phyloP scores from a whole-genome alignment of 2,329 filamentous ascomycete genomes.

The Uncinocarpus reesii region DNA sequence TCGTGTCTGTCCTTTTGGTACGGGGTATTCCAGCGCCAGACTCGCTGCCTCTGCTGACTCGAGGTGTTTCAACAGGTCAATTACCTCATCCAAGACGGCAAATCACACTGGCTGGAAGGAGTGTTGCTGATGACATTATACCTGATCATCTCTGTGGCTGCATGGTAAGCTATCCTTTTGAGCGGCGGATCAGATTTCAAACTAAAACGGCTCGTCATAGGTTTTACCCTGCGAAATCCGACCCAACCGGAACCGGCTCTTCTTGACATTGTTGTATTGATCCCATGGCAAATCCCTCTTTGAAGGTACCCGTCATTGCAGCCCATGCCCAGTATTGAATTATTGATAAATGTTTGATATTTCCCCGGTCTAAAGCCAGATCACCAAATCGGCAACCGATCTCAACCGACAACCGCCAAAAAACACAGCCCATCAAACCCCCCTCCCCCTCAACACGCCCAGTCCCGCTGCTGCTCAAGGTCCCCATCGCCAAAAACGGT shows the following conservation, averaged over 20 bases:
- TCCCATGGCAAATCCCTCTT: background rate
- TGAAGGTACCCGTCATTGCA: background rate
- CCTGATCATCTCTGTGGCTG: slow-evolving; percentile 51
- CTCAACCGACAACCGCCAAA: too few relatives aligned
- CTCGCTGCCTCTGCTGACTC: background rate
- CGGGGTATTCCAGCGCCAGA: slow-evolving; percentile 6
- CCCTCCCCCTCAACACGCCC: too few relatives aligned
- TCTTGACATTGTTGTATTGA: background rate
- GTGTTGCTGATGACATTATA: slow-evolving; percentile 51
- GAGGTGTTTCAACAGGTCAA: slow-evolving; percentile 43
- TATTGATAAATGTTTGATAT: too few relatives aligned
- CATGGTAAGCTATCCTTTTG: slow-evolving; percentile 27
- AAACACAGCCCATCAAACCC: too few relatives aligned
- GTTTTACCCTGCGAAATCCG: slow-evolving; percentile 13
- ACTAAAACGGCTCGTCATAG: background rate
- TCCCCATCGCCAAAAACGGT: too few relatives aligned
- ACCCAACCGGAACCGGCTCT: background rate
- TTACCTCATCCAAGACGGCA: slow-evolving; percentile 53
- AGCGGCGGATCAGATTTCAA: background rate
- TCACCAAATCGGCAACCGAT: too few relatives aligned
- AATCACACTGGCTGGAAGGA: slow-evolving; percentile 52
- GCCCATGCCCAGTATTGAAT: background rate
- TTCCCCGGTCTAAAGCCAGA: too few relatives aligned
- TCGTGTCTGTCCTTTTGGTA: slow-evolving; percentile 44
- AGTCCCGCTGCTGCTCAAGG: too few relatives aligned